Percentiles rank a stretch among this genome's conserved stretches.
phyloP scores from a whole-genome alignment of 2,329 filamentous ascomycete species.

The Xylariaceae sp. region DNA sequence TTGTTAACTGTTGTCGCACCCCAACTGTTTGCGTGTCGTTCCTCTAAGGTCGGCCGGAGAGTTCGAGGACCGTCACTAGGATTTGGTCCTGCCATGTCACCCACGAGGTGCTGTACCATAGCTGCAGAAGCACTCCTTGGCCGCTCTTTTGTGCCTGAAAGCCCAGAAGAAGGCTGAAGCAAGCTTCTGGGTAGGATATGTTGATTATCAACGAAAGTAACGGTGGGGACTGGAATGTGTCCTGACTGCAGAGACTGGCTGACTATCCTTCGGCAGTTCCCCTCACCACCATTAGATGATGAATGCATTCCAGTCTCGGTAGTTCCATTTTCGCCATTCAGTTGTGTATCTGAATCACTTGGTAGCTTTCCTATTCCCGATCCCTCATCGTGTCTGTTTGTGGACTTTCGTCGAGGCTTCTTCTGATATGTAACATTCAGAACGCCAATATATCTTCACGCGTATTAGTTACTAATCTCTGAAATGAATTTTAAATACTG shows the following conservation, averaged over 20 bases:
- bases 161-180: constrained; percentile 63
- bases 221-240: constrained; percentile 76
- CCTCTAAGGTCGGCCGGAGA: constrained; percentile 54
- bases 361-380: constrained; percentile 34
- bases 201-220: constrained; percentile 91
- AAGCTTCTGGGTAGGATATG: constrained; percentile 90
- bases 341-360: constrained; percentile 44
- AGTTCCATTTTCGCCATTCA: constrained; percentile 36
- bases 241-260: constrained; percentile 77
- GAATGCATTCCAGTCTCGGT: constrained; percentile 19
- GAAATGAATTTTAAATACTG: not conserved
- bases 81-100: constrained; percentile 25
- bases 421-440: constrained; percentile 96
- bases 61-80: constrained; percentile 18
- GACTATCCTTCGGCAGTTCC: constrained; percentile 53
- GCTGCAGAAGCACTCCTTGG: constrained; percentile 46
- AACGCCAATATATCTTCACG: constrained; percentile 86
- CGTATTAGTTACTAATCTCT: constrained; percentile 33
- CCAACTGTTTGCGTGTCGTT: constrained; percentile 73
- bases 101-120: constrained; percentile 30
- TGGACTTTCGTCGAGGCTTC: constrained; percentile 69
- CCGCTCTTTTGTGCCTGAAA: constrained; percentile 42
- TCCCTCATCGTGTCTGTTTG: constrained; percentile 56
- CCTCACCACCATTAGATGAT: constrained; percentile 27
- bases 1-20: constrained; percentile 92